Evolutionary conservation across 2,329 filamentous ascomycete species (phyloP), one percentile per base, ranked within the genome.

Genomic region (Thielaviopsis populi): DNA sequence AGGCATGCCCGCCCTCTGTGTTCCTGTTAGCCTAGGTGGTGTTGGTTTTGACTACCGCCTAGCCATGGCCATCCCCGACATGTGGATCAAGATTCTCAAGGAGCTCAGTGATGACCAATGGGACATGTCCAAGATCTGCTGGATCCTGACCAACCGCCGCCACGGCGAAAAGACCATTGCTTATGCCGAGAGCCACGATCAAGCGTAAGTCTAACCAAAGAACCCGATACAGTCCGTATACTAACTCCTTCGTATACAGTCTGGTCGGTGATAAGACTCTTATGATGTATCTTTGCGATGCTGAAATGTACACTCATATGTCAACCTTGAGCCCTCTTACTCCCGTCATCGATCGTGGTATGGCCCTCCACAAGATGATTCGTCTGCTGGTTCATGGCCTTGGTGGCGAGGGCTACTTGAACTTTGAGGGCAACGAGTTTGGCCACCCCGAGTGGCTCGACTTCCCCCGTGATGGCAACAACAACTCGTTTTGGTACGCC

Each of bases 51-150:
- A 99, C 75, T 99, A 99, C 75, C 85, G 94, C 69, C 83, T 99
- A 40, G 91, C 91, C 63, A 99, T 99, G 94, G 94, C 94, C 3
- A 85, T 99, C 67, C 94, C 94, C 3, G 94, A 99, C 74, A 89
- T 99, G 84, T 99, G 95, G 84, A 99, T 99, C 80, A 99, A 99
- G 77, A 89, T 95, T 72, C 75, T 97, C 67, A 99, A 99, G 75
- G 94, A 99, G 76, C 85, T 90, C 73, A 81, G 87, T 71, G 94
- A 99, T 70, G 82, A 90, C 67, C 83, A 95, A 10, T 99, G 94
- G 94, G 88, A 97, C 70, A 87, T 99, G 74, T 84, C 83, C 65
- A 86, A 82, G 69, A 87, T 99, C 62, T 85, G 85, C 73, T 91
- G 87, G 76, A 96, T 91, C 0, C 77, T 99, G 66, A 95, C 88